A percentile compares a stretch with the other conserved stretches of the same genome.
Conservation (phyloP, 768 basidiomycete genomes). For the Dacryopinax primogenitus region DNA sequence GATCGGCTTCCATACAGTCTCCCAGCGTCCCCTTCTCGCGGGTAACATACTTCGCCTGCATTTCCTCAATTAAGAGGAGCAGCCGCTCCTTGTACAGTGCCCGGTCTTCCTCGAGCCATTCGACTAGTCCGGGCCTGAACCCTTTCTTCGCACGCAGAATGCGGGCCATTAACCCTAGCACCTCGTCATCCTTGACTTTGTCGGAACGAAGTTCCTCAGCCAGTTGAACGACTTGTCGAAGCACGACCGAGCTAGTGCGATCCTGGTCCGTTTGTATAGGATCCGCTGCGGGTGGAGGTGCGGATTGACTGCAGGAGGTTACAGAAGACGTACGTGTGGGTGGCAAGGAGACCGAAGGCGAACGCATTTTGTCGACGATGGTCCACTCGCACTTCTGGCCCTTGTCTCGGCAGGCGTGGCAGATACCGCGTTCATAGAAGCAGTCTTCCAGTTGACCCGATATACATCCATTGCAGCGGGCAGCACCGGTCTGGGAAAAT, state of each 20-base stretch:
- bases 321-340: background rate
- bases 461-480: background rate
- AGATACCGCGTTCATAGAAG: background rate
- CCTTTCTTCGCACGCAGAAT: conserved; percentile 1
- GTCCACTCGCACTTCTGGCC: background rate
- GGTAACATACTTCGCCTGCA: background rate
- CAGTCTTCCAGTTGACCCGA: background rate
- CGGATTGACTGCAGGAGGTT: background rate
- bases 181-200: background rate
- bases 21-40: conserved; percentile 3
- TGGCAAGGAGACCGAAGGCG: background rate
- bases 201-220: background rate
- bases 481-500: background rate
- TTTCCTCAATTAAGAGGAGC: background rate
- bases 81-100: background rate
- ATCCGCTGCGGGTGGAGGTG: background rate
- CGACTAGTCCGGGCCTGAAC: background rate
- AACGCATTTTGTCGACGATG: background rate
- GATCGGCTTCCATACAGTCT: conserved; percentile 5
- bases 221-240: background rate
- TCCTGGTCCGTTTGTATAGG: background rate
- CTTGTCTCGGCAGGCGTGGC: background rate
- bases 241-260: background rate
- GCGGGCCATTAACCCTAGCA: background rate
- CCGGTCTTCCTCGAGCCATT: conserved; percentile 1